Percentiles rank a stretch among this genome's conserved stretches.
Evolutionary conservation across 495 filamentous ascomycete genomes (phyloP).

Genomic region (Hypoxylon perforatum): DNA sequence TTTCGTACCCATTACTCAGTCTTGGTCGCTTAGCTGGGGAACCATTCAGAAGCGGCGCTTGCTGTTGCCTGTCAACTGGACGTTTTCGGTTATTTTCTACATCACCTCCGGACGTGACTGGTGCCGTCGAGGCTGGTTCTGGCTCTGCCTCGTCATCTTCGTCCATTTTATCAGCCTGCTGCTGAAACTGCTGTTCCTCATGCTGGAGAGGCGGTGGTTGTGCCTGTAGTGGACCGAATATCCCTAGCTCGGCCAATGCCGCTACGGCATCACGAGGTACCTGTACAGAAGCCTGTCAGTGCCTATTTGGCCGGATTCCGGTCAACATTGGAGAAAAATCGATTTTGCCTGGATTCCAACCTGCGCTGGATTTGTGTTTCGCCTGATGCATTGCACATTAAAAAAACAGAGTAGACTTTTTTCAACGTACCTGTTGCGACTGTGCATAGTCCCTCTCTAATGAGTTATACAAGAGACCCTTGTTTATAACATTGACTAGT

Average conservation of each 20-base stretch:
- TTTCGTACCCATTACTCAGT: conserved; percentile 71
- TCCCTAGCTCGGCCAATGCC: conserved; percentile 58
- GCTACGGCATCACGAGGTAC: conserved; percentile 54
- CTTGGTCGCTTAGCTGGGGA: conserved; percentile 64
- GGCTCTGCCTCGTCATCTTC: conserved; percentile 51
- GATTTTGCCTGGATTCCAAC: conserved; percentile 41
- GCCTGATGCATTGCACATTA: conserved; percentile 43
- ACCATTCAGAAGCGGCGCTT: conserved; percentile 55
- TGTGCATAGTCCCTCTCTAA: conserved; percentile 70
- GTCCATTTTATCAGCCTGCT: conserved; percentile 41
- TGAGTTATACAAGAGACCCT: conserved; percentile 77
- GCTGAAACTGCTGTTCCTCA: conserved; percentile 44
- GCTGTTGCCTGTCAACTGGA: conserved; percentile 57
- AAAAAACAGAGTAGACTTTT: conserved; percentile 12
- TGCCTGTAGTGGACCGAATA: conserved; percentile 61
- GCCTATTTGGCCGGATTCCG: conserved; percentile 47
- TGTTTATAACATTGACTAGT: conserved; percentile 78
- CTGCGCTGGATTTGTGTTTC: conserved; percentile 36
- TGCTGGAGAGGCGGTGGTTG: conserved; percentile 48
- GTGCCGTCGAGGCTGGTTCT: conserved; percentile 27
- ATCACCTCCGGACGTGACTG: conserved; percentile 46
- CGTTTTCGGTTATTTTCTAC: conserved; percentile 63
- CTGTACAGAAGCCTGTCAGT: conserved; percentile 59
- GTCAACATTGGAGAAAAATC: conserved; percentile 39
- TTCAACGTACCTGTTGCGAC: conserved; percentile 67